Evolutionary conservation across 495 filamentous ascomycete genomes (phyloP).

Genomic region (Podospora tetraspora): DNA sequence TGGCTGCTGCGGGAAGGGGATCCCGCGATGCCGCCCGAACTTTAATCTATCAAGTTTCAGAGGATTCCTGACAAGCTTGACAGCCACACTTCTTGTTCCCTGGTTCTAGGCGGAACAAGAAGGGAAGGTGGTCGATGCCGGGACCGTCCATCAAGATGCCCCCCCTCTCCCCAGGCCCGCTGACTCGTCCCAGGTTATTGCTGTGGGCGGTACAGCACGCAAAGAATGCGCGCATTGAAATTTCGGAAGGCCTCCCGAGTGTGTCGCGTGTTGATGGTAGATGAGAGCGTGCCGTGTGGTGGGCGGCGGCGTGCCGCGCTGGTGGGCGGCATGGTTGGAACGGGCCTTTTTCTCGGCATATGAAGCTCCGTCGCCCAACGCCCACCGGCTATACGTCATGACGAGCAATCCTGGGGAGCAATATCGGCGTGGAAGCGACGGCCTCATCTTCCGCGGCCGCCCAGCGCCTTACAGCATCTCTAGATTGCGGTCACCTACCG

Average conservation of each 20-base stretch:
- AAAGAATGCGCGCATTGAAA: not conserved
- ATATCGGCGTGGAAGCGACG: not conserved
- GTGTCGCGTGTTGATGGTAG: not conserved
- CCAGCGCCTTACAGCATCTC: not conserved
- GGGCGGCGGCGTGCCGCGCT: not conserved
- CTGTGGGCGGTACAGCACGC: not conserved
- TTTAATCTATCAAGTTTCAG: not conserved
- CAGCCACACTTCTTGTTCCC: not conserved
- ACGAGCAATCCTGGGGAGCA: not conserved
- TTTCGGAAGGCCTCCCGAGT: not conserved
- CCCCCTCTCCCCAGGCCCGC: not conserved
- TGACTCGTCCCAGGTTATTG: not conserved
- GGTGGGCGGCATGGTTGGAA: not conserved
- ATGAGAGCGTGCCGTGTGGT: not conserved
- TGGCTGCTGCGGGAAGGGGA: not conserved
- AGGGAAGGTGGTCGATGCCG: not conserved
- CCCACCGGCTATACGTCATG: not conserved
- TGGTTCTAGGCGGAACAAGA: not conserved
- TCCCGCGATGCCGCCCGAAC: not conserved
- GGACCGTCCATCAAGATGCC: not conserved
- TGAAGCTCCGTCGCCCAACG: not conserved
- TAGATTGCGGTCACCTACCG: not conserved
- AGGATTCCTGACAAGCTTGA: not conserved
- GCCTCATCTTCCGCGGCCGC: not conserved
- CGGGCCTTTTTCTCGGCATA: not conserved